phyloP scores from a whole-genome alignment of 768 basidiomycete genomes.

The Boletus edulis region DNA sequence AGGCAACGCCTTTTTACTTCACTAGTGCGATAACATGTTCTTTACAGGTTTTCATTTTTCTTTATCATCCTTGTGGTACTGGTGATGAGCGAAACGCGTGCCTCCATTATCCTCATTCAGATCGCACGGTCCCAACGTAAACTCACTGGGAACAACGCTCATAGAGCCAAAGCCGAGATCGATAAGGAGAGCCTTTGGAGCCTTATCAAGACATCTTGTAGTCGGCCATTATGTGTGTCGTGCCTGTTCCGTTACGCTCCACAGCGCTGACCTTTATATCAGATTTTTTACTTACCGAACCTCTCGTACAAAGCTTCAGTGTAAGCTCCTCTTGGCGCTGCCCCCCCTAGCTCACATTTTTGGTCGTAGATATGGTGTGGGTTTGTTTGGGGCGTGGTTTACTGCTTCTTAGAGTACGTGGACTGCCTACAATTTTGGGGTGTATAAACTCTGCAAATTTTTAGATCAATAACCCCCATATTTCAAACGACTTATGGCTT shows the following conservation, averaged over 20 bases:
- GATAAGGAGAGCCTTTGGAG: conserved; percentile 51
- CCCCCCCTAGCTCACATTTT: not conserved
- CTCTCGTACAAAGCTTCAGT: conserved; percentile 69
- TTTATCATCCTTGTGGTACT: conserved; percentile 50
- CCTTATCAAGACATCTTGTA: conserved; percentile 66
- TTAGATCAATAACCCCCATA: conserved; percentile 52
- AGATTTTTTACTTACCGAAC: conserved; percentile 45
- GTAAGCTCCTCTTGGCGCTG: conserved; percentile 35
- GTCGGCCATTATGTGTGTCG: conserved; percentile 64
- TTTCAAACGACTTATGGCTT: conserved; percentile 61
- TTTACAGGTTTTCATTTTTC: conserved; percentile 46
- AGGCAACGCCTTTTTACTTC: not conserved
- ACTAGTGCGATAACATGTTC: not conserved
- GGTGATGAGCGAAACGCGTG: conserved; percentile 69
- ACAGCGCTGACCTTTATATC: not conserved
- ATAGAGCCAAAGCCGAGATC: conserved; percentile 61
- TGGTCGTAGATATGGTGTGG: conserved; percentile 55
- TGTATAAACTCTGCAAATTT: not conserved
- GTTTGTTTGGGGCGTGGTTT: conserved; percentile 75
- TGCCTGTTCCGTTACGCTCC: not conserved
- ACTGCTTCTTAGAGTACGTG: conserved; percentile 56
- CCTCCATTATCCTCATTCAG: conserved; percentile 63
- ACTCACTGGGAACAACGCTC: conserved; percentile 56
- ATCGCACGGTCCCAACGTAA: conserved; percentile 65
- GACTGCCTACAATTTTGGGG: not conserved